Conservation (phyloP, 2,329 filamentous ascomycete species). For the Endocalyx cinctus region DNA sequence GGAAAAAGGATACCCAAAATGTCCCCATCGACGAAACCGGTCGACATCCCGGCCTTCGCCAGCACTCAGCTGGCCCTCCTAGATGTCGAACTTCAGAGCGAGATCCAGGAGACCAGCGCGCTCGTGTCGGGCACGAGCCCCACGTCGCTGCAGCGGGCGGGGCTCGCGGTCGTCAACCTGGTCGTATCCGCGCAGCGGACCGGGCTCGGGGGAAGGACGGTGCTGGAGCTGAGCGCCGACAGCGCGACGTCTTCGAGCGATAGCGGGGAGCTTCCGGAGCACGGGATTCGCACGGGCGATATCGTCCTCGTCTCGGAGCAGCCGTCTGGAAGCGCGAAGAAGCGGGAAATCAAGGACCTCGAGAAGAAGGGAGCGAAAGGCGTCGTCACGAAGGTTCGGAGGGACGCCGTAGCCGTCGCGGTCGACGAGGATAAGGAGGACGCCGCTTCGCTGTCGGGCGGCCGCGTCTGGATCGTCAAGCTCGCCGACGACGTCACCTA, state of each 20-base stretch:
- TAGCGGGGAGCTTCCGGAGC: slow-evolving; percentile 60
- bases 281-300: slow-evolving; percentile 72
- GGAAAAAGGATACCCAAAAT: no score
- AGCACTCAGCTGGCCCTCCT: slow-evolving; percentile 66
- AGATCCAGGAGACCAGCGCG: slow-evolving; percentile 64
- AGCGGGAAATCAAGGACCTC: slow-evolving; percentile 65
- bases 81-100: slow-evolving; percentile 64
- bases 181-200: slow-evolving; percentile 72
- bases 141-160: slow-evolving; percentile 65
- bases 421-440: slow-evolving; percentile 60
- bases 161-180: slow-evolving; percentile 76
- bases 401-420: slow-evolving; percentile 58
- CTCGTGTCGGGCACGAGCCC: slow-evolving; percentile 67
- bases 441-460: slow-evolving; percentile 35
- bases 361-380: slow-evolving; percentile 65
- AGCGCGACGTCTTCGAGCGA: slow-evolving; percentile 51
- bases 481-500: slow-evolving; percentile 66
- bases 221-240: slow-evolving; percentile 75
- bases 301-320: slow-evolving; percentile 74
- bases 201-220: slow-evolving; percentile 83
- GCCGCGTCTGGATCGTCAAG: slow-evolving; percentile 60
- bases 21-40: slow-evolving; percentile 36
- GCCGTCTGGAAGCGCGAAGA: slow-evolving; percentile 66
- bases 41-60: slow-evolving; percentile 66
- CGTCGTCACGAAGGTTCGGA: slow-evolving; percentile 63